Conservation (phyloP, 23 red algal species). For the Gracilaria gracilis region DNA sequence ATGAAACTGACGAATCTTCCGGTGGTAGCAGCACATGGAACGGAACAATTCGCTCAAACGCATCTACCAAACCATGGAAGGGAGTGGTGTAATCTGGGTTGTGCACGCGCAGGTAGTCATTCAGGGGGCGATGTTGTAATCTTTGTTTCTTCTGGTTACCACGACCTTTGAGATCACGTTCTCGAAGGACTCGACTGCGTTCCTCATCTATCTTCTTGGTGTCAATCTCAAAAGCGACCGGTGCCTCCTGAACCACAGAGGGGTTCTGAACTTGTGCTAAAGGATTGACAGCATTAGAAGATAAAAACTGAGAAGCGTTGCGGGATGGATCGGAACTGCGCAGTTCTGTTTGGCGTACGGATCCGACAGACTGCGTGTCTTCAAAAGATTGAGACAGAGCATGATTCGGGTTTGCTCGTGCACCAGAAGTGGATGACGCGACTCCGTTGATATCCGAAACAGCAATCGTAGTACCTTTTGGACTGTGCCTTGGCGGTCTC, state of each 20-base stretch:
- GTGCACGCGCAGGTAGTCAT: slow-evolving; percentile 19
- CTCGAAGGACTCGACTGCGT: neutral
- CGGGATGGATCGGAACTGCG: neutral
- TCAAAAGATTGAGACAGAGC: slow-evolving; percentile 14
- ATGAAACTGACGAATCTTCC: slow-evolving; percentile 9
- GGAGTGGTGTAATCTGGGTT: slow-evolving; percentile 42
- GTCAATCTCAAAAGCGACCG: slow-evolving; percentile 6
- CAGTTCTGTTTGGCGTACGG: neutral
- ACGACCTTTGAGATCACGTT: neutral
- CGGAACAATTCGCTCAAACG: slow-evolving; percentile 34
- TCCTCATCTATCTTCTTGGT: neutral
- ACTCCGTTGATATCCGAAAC: slow-evolving; percentile 5
- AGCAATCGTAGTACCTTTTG: neutral
- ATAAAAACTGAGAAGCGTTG: neutral
- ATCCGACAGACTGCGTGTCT: slow-evolving; percentile 20
- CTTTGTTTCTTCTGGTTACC: slow-evolving; percentile 24
- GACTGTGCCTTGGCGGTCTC: slow-evolving; percentile 7
- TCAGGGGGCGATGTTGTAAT: neutral
- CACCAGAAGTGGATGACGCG: slow-evolving; percentile 15
- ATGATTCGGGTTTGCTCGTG: slow-evolving; percentile 25
- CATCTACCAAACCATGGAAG: slow-evolving; percentile 24
- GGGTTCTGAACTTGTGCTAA: neutral
- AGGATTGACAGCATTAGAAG: neutral
- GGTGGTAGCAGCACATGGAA: slow-evolving; percentile 17
- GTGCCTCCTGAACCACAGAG: neutral